Conservation (phyloP, 2,329 filamentous ascomycete species). For the Mycosphaerelloides madeirae region DNA sequence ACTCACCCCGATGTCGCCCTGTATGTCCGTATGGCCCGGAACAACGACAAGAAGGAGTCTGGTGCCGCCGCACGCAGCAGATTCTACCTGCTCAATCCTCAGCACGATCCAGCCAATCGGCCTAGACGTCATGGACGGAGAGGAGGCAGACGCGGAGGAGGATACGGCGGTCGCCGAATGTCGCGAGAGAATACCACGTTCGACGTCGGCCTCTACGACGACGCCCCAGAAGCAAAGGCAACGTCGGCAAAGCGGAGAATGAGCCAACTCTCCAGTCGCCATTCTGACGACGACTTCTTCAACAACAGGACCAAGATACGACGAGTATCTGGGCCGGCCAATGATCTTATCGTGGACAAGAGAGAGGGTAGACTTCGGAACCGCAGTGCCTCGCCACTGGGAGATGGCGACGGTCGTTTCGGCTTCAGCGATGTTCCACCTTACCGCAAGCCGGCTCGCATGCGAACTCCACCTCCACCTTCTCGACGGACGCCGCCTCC, state of each 20-base stretch:
- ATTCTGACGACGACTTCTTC: slow-evolving; percentile 14
- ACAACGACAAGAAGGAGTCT: slow-evolving; percentile 71
- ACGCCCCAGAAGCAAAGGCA: slow-evolving; percentile 43
- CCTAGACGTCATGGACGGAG: slow-evolving; percentile 41
- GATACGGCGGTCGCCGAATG: slow-evolving; percentile 26
- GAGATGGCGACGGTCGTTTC: slow-evolving; percentile 45
- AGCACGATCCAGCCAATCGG: slow-evolving; percentile 75
- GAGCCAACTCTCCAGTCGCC: slow-evolving; percentile 24
- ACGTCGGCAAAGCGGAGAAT: slow-evolving; percentile 4
- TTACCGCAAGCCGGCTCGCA: slow-evolving; percentile 39
- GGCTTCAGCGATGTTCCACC: slow-evolving; percentile 49
- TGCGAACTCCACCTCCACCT: slow-evolving; percentile 40
- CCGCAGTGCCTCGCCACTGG: slow-evolving; percentile 56
- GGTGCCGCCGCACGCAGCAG: slow-evolving; percentile 76
- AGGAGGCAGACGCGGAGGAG: slow-evolving; percentile 24
- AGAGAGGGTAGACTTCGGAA: slow-evolving; percentile 48
- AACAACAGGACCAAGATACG: slow-evolving; percentile 8
- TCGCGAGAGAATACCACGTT: slow-evolving; percentile 43
- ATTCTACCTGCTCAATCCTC: slow-evolving; percentile 88
- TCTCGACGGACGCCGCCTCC: no score
- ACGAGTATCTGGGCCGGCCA: slow-evolving; percentile 12
- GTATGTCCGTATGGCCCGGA: slow-evolving; percentile 67
- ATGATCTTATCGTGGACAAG: slow-evolving; percentile 32
- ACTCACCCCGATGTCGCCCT: slow-evolving; percentile 65
- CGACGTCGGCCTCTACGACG: slow-evolving; percentile 78